phyloP scores from a whole-genome alignment of 2,329 filamentous ascomycete species.

The Xylariaceae sp. region DNA sequence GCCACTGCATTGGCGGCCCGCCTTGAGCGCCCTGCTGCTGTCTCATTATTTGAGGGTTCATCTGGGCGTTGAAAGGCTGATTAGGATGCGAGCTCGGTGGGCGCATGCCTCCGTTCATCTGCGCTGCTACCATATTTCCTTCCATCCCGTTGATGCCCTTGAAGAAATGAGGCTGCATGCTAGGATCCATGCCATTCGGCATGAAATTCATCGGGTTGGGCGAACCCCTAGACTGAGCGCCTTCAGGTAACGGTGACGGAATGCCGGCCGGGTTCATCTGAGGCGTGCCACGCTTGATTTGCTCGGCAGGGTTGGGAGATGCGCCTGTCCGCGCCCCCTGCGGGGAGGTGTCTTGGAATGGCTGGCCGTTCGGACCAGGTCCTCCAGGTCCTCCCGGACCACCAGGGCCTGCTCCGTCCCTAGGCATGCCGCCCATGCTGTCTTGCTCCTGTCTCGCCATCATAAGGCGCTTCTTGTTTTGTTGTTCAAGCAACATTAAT shows the following conservation, averaged over 20 bases:
- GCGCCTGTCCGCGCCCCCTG: conserved; percentile 69
- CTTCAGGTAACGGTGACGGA: conserved; percentile 73
- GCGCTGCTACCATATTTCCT: conserved; percentile 55
- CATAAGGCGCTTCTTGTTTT: conserved; percentile 84
- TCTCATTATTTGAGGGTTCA: conserved; percentile 64
- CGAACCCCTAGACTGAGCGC: conserved; percentile 66
- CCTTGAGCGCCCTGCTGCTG: conserved; percentile 39
- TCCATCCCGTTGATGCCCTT: conserved; percentile 57
- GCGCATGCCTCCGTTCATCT: conserved; percentile 68
- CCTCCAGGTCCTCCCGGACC: conserved; percentile 50
- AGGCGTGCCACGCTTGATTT: conserved; percentile 77
- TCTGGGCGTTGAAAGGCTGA: conserved; percentile 54
- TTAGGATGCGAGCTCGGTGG: conserved; percentile 70
- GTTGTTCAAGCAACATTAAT: conserved; percentile 82
- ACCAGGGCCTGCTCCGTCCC: conserved; percentile 55
- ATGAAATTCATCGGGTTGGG: conserved; percentile 68
- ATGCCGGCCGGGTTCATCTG: conserved; percentile 71
- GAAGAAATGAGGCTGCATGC: conserved; percentile 62
- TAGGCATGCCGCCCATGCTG: conserved; percentile 54
- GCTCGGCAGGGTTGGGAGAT: conserved; percentile 76
- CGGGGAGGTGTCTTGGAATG: conserved; percentile 71
- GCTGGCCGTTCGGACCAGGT: conserved; percentile 60
- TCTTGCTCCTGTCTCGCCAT: conserved; percentile 84
- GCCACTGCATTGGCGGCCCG: conserved; percentile 52
- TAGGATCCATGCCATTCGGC: conserved; percentile 63